Base-by-base conservation (phyloP, 805 yeast species). In the Kurtzmaniella cleridarum region DNA sequence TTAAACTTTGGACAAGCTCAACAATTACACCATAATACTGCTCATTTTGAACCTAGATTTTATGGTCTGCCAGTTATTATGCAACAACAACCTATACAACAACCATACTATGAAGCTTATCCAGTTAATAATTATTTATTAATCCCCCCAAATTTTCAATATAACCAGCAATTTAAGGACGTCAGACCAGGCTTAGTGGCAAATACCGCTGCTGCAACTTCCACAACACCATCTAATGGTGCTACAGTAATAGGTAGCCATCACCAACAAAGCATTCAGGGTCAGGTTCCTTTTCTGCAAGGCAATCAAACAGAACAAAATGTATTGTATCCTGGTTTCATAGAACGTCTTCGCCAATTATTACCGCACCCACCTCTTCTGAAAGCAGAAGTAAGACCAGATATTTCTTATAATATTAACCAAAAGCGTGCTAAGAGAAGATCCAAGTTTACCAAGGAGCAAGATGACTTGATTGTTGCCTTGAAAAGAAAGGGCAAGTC, bases 391-490 rank as follows among this genome's bases (percentile, higher is more conserved):
- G 55, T 69, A 1, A 60, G 73, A 27, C 73, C 75, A 0, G 71
- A 69, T 17, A 61, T 73, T 4, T 50, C 65, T 26, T 57, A 61
- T 34, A 65, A 69, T 17, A 57, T 63, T 23, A 62, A 65, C 4
- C 69, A 72, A 30, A 77, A 75, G 41, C 62, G 84, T 27, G 64
- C 75, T 7, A 75, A 74, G 47, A 66, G 87, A 37, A 76, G 73
- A 49, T 78, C 87, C n/a, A 84, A 84, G 53, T 84, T 81, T 55
- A 66, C 84, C 18, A 66, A 72, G 44, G 79, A 76, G 42, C 91
- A 84, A 55, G 93, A 84, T 55, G 75, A 71, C 2, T 46, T 78
- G 60, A 84, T 84, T 28, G 71, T 84, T 6, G 63, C 64, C 14
- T 57, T 84, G 54, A 84, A 84, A 54, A 69, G 66, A 40, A 69